Evolutionary conservation across 164 flowering plant genomes (phyloP).

Genomic region (Macadamia integrifolia): DNA sequence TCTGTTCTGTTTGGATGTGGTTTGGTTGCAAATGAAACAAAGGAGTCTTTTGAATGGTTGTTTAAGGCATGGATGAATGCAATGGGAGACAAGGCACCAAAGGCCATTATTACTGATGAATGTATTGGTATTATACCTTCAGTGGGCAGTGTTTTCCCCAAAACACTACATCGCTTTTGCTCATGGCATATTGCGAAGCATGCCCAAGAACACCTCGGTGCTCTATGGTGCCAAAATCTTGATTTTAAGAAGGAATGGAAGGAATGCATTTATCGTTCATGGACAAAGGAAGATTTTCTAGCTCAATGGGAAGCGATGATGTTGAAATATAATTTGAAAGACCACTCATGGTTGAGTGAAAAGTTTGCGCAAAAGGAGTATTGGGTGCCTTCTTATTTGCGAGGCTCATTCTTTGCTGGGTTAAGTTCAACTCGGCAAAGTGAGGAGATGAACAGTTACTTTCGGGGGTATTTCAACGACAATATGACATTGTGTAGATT

Average conservation of each 20-base stretch:
- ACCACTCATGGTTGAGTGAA: background rate
- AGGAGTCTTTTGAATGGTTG: background rate
- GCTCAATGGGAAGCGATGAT: background rate
- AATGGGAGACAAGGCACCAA: background rate
- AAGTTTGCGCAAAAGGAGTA: background rate
- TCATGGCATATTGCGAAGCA: background rate
- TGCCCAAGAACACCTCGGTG: background rate
- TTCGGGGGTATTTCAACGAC: no score
- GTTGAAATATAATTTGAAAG: background rate
- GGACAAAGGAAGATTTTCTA: background rate
- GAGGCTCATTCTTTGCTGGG: background rate
- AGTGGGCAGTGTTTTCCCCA: background rate
- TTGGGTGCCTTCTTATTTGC: background rate
- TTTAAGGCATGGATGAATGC: background rate
- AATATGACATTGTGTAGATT: no score
- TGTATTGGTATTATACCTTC: background rate
- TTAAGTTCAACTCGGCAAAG: background rate
- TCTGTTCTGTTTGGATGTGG: background rate
- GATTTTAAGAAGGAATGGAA: background rate
- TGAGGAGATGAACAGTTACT: background rate
- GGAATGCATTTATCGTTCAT: background rate
- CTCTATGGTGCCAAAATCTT: background rate
- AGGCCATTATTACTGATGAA: background rate
- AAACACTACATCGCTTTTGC: background rate
- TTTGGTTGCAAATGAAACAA: background rate